Percentiles rank a stretch among this genome's conserved stretches.
These are phyloP conservation scores for Aureobasidium sp. DNA, from an alignment of 2,329 filamentous ascomycete species.

Conservation along the genomic window DNA sequence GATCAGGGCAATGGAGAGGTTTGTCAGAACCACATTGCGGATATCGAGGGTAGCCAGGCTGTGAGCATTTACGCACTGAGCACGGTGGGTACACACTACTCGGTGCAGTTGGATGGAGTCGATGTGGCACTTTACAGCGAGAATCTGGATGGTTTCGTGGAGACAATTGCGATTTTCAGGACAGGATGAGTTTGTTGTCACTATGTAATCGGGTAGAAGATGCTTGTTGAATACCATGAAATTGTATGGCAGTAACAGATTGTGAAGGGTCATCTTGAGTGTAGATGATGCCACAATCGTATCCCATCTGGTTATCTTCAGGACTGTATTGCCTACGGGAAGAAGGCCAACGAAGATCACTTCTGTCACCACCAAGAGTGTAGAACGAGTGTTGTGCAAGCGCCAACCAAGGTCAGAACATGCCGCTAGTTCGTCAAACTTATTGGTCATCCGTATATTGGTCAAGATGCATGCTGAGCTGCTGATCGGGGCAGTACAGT, in stretches of 20 bases:
- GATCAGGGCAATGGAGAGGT: constrained; percentile 30
- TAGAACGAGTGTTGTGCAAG: too few relatives aligned
- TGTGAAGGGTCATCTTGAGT: too few relatives aligned
- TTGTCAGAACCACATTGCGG: constrained; percentile 45
- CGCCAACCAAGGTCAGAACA: too few relatives aligned
- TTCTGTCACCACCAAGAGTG: too few relatives aligned
- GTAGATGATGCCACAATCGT: too few relatives aligned
- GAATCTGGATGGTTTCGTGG: constrained; percentile 39
- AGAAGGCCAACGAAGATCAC: too few relatives aligned
- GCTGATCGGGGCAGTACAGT: too few relatives aligned
- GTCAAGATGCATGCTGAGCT: too few relatives aligned
- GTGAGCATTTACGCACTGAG: constrained; percentile 41
- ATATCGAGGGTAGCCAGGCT: constrained; percentile 34
- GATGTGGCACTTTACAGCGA: constrained; percentile 38
- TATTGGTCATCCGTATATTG: too few relatives aligned
- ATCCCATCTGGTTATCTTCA: too few relatives aligned
- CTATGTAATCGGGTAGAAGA: not conserved
- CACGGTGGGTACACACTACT: constrained; percentile 33
- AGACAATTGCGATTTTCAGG: constrained; percentile 36
- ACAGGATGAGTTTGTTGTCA: not conserved
- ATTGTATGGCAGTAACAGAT: too few relatives aligned
- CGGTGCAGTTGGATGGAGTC: constrained; percentile 38
- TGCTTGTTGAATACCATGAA: not conserved
- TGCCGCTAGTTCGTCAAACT: not conserved
- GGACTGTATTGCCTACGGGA: too few relatives aligned